Evolutionary conservation across 2,329 filamentous ascomycete species (phyloP).

Genomic region (Aspergillus fumigatus): DNA sequence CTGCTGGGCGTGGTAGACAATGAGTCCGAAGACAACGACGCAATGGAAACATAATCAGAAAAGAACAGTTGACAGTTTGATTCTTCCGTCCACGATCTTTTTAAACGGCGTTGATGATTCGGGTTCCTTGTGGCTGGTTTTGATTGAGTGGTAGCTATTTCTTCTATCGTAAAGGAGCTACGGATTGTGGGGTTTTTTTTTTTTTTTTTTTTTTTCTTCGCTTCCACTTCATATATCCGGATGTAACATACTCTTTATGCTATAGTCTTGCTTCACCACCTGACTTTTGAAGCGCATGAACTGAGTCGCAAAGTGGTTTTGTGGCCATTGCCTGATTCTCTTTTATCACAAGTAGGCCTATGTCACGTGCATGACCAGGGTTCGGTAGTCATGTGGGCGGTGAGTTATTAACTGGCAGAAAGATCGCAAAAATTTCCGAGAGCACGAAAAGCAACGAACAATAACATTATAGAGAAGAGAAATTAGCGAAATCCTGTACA

Average conservation of each 20-base stretch:
- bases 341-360: background rate
- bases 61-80: background rate
- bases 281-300: background rate
- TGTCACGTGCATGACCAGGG: conserved; percentile 11
- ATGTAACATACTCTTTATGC: background rate
- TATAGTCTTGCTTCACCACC: conserved; percentile 1
- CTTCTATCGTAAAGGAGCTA: conserved; percentile 2
- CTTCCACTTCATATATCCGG: background rate
- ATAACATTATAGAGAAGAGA: background rate
- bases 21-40: conserved; percentile 27
- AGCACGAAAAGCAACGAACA: conserved; percentile 1
- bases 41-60: conserved; percentile 30
- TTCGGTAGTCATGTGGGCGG: conserved; percentile 24
- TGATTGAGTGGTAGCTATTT: background rate
- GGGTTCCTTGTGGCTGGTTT: background rate
- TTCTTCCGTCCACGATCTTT: background rate
- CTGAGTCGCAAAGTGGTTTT: background rate
- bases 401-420: conserved; percentile 17
- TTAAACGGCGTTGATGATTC: background rate
- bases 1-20: conserved; percentile 57
- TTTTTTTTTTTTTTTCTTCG: conserved; percentile 4
- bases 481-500: background rate
- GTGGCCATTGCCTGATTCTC: too few relatives aligned
- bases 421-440: conserved; percentile 9
- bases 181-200: conserved; percentile 4